Evolutionary conservation across 805 yeast species (phyloP), one percentile per base, ranked within the genome.

Genomic region (Saccharomyces kudriavzevii): DNA sequence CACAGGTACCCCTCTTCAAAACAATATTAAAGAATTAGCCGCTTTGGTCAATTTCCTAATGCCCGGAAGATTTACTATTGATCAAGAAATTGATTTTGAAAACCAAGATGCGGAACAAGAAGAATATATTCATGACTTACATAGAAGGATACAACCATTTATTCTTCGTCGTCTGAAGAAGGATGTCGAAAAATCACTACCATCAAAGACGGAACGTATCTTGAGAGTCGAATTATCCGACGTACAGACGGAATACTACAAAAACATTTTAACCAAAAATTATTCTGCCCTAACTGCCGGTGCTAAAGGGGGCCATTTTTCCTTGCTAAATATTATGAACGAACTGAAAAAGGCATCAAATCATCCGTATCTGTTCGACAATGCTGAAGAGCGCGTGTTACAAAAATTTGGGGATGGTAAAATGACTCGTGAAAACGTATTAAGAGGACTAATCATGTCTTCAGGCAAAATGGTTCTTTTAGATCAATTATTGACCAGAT

Each of bases 1-100:
- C 62, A 94, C 99, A 3, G 99, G 99, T 74, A 94, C 99, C 1
- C 99, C 99, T 6, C 77, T 94, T 58, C 99, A 94, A 69, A 94
- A 94, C 66, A 94, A 94, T 68, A 85, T 94, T 61, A 89, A 89
- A 64, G 99, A 94, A 71, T 77, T 94, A 61, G 97, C 96, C 2
- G 98, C 99, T 0, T 77, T 94, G 58, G 90, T 95, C 48, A 88
- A 94, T 67, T 94, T 94, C 70, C 77, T 94, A 65, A 91, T 90
- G 96, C 99, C 99, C 0, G 98, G 98, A 0, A 84, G 83, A 62
- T 84, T 92, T 60, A 76, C 77, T 52, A 92, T 94, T 60, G 96
- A 91, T 58, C 95, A 88, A 70, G 98, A 92, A 67, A 92, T 94
- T 70, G 97, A 92, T 73, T 90, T 92, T 68, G 97, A 90, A 63